Evolutionary conservation across 1,139 yeast species (phyloP), one percentile per base, ranked within the genome.

Genomic region (Entelexis sorbosivorans): DNA sequence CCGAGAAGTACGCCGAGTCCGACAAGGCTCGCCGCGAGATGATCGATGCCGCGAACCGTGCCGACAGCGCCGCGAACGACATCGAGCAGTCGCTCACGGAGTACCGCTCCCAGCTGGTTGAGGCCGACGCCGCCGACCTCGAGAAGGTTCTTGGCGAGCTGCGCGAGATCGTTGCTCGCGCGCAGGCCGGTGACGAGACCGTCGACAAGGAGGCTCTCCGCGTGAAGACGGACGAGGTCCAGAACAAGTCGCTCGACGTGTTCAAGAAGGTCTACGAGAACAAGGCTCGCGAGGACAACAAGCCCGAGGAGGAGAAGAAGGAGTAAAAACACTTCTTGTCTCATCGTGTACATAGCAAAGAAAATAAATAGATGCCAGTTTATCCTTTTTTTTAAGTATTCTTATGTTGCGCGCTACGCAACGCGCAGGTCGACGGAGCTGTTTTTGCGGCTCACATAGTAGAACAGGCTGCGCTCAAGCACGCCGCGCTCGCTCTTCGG

Each of bases 231-330:
- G 96, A 88, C 66, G 96, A 86, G 72, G 80, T 91, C 70, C 96
- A 89, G 77, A 80, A 78, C 69, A 82, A 85, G 67, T 87, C 96
- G 50, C 78, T 91, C 75, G 87, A 88, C 73, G 81, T 88, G 64
- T 91, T 91, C 73, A 96, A 88, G 78, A 85, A 87, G 75, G 82
- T 89, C 75, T 89, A 89, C 87, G 89, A 88, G 78, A 82, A 83
- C 64, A 69, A 69, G 70, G 66, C 68, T 61, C 61, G 46, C 58
- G 59, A 59, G 51, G 53, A 55, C 50, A 45, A 48, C 43, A 33
- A 33, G 39, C 38, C 38, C 26, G 47, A 57, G 40, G 57, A 55
- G 51, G 56, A 53, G 53, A 52, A 55, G 57, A 52, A 54, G 53
- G 55, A 57, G 56, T 47, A 57, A 38, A 36, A 19, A 19, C 22